Evolutionary conservation across 805 yeast species (phyloP).

Genomic region (Pichia ethanolica): DNA sequence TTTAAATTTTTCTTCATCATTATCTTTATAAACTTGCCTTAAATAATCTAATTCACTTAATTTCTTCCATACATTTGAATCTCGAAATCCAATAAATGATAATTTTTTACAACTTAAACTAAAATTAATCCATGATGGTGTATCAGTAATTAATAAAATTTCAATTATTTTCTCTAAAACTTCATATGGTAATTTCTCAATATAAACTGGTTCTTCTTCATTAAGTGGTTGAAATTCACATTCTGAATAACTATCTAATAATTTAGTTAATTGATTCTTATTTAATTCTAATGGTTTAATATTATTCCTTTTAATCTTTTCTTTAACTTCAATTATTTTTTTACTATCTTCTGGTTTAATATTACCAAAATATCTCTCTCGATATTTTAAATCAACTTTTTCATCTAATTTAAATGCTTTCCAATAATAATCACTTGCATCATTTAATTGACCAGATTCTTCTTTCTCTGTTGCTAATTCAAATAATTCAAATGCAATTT

Average conservation of each 20-base stretch:
- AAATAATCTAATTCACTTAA: constrained; percentile 47
- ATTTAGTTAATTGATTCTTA: constrained; percentile 34
- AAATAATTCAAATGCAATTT: constrained; percentile 54
- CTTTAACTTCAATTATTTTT: constrained; percentile 7
- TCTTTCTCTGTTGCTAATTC: constrained; percentile 69
- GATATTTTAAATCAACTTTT: constrained; percentile 61
- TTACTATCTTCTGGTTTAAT: constrained; percentile 16
- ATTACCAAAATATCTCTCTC: constrained; percentile 39
- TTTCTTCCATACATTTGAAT: constrained; percentile 42
- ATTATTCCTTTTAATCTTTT: constrained; percentile 1
- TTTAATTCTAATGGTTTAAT: constrained; percentile 20
- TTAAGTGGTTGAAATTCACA: constrained; percentile 22
- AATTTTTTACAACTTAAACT: constrained; percentile 52
- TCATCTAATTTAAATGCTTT: constrained; percentile 55
- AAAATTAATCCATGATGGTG: constrained; percentile 60
- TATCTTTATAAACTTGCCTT: constrained; percentile 43
- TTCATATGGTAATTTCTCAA: constrained; percentile 49
- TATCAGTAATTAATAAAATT: constrained; percentile 37
- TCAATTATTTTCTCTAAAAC: constrained; percentile 45
- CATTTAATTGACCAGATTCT: constrained; percentile 67
- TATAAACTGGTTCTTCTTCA: constrained; percentile 32
- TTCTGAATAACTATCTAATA: constrained; percentile 32
- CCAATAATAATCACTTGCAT: constrained; percentile 68
- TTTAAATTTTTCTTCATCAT: constrained; percentile 29
- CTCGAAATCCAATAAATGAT: constrained; percentile 50